Conservation (phyloP, 495 filamentous ascomycete genomes). For the Talaromyces stipitatus region DNA sequence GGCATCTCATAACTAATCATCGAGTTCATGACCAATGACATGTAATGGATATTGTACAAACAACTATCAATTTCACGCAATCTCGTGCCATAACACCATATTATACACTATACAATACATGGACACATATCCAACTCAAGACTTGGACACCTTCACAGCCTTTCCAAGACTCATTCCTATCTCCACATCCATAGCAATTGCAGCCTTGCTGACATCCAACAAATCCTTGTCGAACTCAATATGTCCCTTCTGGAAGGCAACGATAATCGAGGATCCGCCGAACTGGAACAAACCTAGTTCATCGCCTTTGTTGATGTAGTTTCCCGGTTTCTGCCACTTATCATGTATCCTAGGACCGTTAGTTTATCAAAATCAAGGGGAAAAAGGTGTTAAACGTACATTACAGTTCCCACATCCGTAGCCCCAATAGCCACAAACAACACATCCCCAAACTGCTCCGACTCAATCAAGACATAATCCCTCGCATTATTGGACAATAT, state of each 20-base stretch:
- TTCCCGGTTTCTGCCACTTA: slow-evolving; percentile 29
- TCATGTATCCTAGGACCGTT: slow-evolving; percentile 15
- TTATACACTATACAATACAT: neutral
- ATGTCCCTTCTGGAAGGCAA: slow-evolving; percentile 27
- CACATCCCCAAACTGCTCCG: slow-evolving; percentile 22
- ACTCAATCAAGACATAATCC: slow-evolving; percentile 18
- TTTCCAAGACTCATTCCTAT: slow-evolving; percentile 23
- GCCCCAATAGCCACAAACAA: slow-evolving; percentile 24
- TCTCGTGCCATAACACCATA: no score
- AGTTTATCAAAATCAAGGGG: neutral
- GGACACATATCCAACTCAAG: neutral
- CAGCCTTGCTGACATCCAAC: slow-evolving; percentile 11
- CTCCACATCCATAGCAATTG: slow-evolving; percentile 20
- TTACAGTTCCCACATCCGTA: slow-evolving; percentile 20
- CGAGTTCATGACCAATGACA: no score
- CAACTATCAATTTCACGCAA: no score
- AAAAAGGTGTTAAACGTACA: slow-evolving; percentile 10
- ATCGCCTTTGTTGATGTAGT: slow-evolving; percentile 41
- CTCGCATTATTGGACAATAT: slow-evolving; percentile 19
- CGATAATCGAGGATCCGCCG: slow-evolving; percentile 34
- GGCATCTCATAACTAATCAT: no score
- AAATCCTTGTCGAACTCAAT: slow-evolving; percentile 34
- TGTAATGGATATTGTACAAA: no score
- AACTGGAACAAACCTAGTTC: slow-evolving; percentile 35
- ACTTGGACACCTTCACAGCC: slow-evolving; percentile 2